Conservation (phyloP, 2,329 filamentous ascomycete genomes). For the Endoconidiophora laricicola region DNA sequence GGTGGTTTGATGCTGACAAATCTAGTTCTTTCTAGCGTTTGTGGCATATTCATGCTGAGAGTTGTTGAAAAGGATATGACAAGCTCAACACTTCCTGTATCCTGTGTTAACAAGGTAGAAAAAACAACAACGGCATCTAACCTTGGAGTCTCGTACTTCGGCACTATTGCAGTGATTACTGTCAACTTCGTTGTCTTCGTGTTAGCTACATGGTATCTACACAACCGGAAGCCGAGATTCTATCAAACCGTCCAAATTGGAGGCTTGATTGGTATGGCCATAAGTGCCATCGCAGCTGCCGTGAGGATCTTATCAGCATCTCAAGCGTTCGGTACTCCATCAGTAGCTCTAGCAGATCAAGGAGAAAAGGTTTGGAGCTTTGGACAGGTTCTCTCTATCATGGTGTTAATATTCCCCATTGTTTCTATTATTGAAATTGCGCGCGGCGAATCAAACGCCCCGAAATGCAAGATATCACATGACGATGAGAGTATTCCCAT, state of each 20-base stretch:
- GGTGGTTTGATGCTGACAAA: constrained; percentile 51
- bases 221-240: constrained; percentile 36
- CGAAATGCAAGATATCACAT: not conserved
- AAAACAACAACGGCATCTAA: constrained; percentile 23
- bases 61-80: constrained; percentile 35
- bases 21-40: constrained; percentile 38
- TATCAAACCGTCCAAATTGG: constrained; percentile 36
- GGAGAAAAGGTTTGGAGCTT: constrained; percentile 45
- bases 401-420: constrained; percentile 42
- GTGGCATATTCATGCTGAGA: constrained; percentile 39
- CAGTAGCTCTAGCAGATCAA: constrained; percentile 31
- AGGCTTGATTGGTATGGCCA: constrained; percentile 38
- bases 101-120: constrained; percentile 33
- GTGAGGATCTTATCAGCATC: constrained; percentile 39
- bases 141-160: constrained; percentile 33
- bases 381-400: constrained; percentile 42
- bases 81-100: constrained; percentile 38
- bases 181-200: constrained; percentile 42
- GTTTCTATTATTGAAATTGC: constrained; percentile 43
- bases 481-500: not conserved
- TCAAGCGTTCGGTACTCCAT: constrained; percentile 41
- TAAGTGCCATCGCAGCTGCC: constrained; percentile 41
- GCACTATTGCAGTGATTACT: constrained; percentile 44
- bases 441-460: constrained; percentile 29
- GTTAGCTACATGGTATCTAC: constrained; percentile 47